These are phyloP conservation scores for Biscogniauxia marginata DNA, from an alignment of 2,329 filamentous ascomycete genomes.

Conservation along the genomic window DNA sequence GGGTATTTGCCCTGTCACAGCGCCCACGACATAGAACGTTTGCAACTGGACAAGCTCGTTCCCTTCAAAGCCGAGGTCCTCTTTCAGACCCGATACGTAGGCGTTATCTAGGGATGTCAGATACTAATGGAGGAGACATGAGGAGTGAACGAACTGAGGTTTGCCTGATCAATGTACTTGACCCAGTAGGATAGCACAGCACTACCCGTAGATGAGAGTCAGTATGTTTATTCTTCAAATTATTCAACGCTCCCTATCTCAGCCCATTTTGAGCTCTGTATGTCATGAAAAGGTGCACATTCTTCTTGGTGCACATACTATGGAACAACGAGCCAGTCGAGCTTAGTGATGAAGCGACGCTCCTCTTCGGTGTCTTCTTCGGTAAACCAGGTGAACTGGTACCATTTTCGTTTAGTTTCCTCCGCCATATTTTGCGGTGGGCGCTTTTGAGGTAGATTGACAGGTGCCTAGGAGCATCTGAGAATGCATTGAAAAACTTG, in stretches of 20 bases:
- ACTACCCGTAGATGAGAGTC: constrained; percentile 49
- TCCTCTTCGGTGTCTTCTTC: background rate
- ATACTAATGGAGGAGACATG: background rate
- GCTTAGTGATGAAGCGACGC: background rate
- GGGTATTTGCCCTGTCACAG: constrained; percentile 19
- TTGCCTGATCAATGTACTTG: constrained; percentile 55
- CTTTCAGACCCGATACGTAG: constrained; percentile 23
- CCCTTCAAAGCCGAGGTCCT: constrained; percentile 22
- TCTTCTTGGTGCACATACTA: background rate
- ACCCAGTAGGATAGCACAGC: constrained; percentile 55
- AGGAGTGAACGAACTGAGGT: constrained; percentile 51
- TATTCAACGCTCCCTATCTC: constrained; percentile 46
- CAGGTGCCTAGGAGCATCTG: too few relatives aligned
- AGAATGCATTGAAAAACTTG: too few relatives aligned
- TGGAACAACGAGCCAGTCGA: background rate
- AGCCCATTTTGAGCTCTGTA: background rate
- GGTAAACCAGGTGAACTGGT: background rate
- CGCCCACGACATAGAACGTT: constrained; percentile 23
- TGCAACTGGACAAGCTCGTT: constrained; percentile 24
- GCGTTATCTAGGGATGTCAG: constrained; percentile 17
- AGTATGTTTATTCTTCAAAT: constrained; percentile 55
- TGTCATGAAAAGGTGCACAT: background rate
- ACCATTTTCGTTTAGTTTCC: background rate
- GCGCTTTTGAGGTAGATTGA: too few relatives aligned
- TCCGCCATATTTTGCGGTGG: background rate